Base-by-base conservation (phyloP, 2,329 filamentous ascomycete species). In the Teratosphaeriaceae sp. region DNA sequence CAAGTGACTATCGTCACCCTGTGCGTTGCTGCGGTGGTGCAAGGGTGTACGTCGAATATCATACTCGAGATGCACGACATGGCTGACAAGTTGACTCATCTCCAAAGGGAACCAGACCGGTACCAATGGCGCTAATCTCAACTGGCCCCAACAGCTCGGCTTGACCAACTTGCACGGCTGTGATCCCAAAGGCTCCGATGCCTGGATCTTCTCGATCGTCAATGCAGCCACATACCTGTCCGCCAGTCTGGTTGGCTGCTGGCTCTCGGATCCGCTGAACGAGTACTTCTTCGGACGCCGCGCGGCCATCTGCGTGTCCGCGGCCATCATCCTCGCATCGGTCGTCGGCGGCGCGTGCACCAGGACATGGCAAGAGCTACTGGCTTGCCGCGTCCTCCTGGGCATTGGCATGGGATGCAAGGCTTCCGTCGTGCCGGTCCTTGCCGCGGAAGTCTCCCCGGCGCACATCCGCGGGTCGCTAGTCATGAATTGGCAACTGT, bases 341-440 rank as follows among this genome's bases (percentile, higher is more conserved):
- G 49, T 54, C 30, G 57, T 64, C 40, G 61, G 56, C 0, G 49
- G 53, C 20, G 60, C 57, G 4, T 55, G 52, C 24, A 52, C 53
- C 1, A 19, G 47, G 15, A 60, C 47, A 29, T 60, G 57, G 56
- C 45, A 50, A 24, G 40, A 55, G 29, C 46, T 65, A 3, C 47
- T 65, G 2, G 54, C 42, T 20, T 62, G 55, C 47, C 57, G 62
- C 4, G 46, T 60, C 24, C 42, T 62, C 5, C 50, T 63, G 18
- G 60, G 60, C 3, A 54, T 62, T 19, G 61, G 61, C 21, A 62
- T 62, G 57, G 61, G 61, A 1, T 52, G 51, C 18, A 62, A 63
- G 40, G 61, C 58, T 6, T 55, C 53, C 3, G 50, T 61, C 21
- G 54, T 58, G 1, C 58, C 61, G 2, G 57, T 64, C 33, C 60